phyloP scores from a whole-genome alignment of 441 rosid species.

The Croton laevigatus region DNA sequence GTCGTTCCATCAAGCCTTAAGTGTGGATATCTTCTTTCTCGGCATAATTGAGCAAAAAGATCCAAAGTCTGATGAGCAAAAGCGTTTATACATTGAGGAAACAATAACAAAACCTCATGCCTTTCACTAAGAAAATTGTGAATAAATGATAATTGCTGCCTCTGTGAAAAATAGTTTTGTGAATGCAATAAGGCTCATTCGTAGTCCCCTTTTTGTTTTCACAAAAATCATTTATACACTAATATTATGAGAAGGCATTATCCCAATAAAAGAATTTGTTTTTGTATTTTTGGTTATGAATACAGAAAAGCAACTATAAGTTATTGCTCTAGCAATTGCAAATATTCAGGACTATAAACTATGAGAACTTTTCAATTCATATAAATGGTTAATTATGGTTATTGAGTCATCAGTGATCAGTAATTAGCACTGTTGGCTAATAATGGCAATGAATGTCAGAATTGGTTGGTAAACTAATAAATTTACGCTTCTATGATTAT shows the following conservation, averaged over 20 bases:
- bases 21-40: constrained; percentile 95
- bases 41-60: constrained; percentile 94
- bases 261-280: background rate
- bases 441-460: background rate
- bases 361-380: background rate
- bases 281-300: background rate
- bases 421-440: background rate
- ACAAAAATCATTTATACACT: background rate
- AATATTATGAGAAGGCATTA: background rate
- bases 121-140: background rate
- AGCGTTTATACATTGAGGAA: constrained; percentile 7
- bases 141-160: background rate
- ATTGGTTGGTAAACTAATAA: background rate
- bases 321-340: background rate
- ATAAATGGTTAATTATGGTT: background rate
- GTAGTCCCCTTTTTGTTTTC: background rate
- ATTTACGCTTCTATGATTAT: background rate
- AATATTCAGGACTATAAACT: background rate
- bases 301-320: background rate
- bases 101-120: background rate
- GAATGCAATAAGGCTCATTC: background rate
- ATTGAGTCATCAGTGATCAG: background rate
- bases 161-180: constrained; percentile 4
- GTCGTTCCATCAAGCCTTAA: constrained; percentile 95
- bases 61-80: constrained; percentile 78